Evolutionary conservation across 495 filamentous ascomycete genomes (phyloP), one percentile per base, ranked within the genome.

Genomic region (Talaromyces ruber): DNA sequence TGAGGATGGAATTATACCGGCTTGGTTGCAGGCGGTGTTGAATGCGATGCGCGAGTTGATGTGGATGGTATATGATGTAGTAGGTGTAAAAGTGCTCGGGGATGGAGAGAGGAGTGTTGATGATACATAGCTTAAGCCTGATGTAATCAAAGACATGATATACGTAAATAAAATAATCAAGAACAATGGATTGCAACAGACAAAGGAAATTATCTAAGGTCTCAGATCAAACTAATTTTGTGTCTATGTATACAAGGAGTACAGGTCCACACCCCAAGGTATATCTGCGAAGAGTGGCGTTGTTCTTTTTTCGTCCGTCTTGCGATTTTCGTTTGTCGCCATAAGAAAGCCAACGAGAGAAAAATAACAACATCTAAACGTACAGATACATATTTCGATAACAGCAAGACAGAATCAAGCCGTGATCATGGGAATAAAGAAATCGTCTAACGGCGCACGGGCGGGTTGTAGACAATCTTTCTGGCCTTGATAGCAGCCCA

Each of bases 401-500:
- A 65, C 68, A 64, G 64, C 65, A 66, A 67, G n/a, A n/a, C n/a
- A n/a, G 64, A 64, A 70, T 66, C 22, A 1, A 1, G 12, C 28
- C 28, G 2, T 25, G 16, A 56, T 52, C 50, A 16, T 22, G 5
- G 21, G 26, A 22, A 65, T 60, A 63, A 60, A 62, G 65, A 64
- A 25, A 47, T 14, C 12, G 63, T 72, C 74, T 70, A 79, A 64
- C 75, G 76, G 62, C 76, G 76, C 64, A 82, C 72, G 6, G 90
- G 90, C 45, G 90, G 88, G 74, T 88, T 88, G 80, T 93, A 93
- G 67, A 90, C 84, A 68, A 99, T 76, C 83, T 97, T 95, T 67
- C 94, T 86, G 61, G 93, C 88, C 87, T 99, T 99, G 77, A 99
- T 78, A 61, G 89, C 86, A 37, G 90, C 76, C 94, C 94, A 99